A percentile compares a stretch with the other conserved stretches of the same genome.
phyloP scores from a whole-genome alignment of 768 basidiomycete species.

The Hysterangium stoloniferum region DNA sequence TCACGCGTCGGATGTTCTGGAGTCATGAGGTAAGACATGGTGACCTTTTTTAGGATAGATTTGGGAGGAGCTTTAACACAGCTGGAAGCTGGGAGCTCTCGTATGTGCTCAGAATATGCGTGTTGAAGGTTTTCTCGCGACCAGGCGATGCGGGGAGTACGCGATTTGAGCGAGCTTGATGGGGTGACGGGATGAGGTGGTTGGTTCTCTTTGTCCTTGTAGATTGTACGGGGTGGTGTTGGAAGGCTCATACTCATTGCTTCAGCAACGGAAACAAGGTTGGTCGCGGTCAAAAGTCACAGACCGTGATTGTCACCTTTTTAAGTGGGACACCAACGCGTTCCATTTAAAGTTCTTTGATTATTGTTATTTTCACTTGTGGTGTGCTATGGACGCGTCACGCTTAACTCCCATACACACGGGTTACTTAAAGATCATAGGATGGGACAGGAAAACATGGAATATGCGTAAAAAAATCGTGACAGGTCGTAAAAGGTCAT shows the following conservation, averaged over 20 bases:
- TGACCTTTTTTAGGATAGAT: constrained; percentile 62
- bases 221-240: constrained; percentile 55
- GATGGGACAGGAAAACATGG: background rate
- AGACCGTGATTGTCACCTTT: background rate
- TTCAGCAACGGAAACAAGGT: background rate
- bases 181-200: constrained; percentile 18
- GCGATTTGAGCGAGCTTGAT: constrained; percentile 16
- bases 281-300: background rate
- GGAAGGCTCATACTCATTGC: constrained; percentile 38
- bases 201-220: constrained; percentile 46
- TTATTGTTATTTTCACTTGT: constrained; percentile 2
- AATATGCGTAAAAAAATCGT: constrained; percentile 6
- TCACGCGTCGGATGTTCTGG: constrained; percentile 47
- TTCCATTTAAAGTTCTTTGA: background rate
- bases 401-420: background rate
- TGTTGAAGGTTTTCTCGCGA: constrained; percentile 45
- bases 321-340: constrained; percentile 1
- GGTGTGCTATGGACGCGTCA: constrained; percentile 7
- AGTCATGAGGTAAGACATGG: constrained; percentile 29
- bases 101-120: constrained; percentile 10
- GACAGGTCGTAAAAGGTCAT: background rate
- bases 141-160: constrained; percentile 39
- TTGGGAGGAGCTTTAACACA: constrained; percentile 41
- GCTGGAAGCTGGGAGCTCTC: constrained; percentile 5
- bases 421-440: background rate